Base-by-base conservation (phyloP, 2,329 filamentous ascomycete species). In the Dothistroma septosporum region DNA sequence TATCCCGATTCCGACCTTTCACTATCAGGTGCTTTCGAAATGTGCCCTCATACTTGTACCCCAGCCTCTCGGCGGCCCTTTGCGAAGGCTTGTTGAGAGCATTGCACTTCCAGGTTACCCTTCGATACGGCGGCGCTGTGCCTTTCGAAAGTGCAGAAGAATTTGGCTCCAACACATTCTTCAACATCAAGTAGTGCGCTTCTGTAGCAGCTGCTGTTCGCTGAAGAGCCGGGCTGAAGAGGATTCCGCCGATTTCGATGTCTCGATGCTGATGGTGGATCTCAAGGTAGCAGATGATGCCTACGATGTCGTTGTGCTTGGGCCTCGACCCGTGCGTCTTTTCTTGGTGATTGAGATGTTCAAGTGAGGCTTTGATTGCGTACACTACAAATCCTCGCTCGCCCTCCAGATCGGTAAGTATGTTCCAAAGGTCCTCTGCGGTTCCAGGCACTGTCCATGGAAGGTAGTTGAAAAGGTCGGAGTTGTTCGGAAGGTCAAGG, bases 101-200 rank as follows among this genome's bases (percentile, higher is more conserved):
- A 68, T 88, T 80, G 57, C 83, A 85, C 67, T 88, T 88, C 85
- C 86, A 88, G 70, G 87, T 85, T 4, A 86, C 79, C 8, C 86
- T 76, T 3, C 80, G 71, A 68, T 84, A 86, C 0, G 80, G 77
- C n/a, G 87, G 69, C n/a, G 53, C 53, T 16, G 46, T 32, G 7
- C 57, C 57, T 19, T 19, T 24, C 19, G 32, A 32, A 4, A 54
- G 56, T 5, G 58, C 57, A 11, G 52, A 19, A 21, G 48, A 33
- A 31, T 59, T 31, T 1, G 78, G 76, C 3, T 82, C 79, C 64
- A 88, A 83, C 0, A 79, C 79, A 58, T 84, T 76, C 41, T 75
- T 74, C 48, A 83, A 76, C n/a, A 87, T 70, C 1, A 88, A 73
- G 61, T 82, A 86, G 62, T 83, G 77, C 0, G 80, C 78, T 69